These are phyloP conservation scores for Candida montana DNA, from an alignment of 805 yeast species.

Conservation along the genomic window DNA sequence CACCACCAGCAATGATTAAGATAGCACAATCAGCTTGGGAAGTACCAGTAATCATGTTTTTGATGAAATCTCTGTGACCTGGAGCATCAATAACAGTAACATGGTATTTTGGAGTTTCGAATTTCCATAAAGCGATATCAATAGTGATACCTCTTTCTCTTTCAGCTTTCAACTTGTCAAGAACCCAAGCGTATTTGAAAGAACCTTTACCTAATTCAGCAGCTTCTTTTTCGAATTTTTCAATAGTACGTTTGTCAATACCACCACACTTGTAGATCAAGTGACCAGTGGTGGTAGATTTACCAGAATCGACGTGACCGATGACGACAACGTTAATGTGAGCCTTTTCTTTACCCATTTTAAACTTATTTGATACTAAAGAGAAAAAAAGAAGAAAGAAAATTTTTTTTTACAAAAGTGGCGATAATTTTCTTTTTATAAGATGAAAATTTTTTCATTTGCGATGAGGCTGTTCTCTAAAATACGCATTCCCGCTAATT, in stretches of 20 bases:
- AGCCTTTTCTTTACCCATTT: conserved; percentile 26
- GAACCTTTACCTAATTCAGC: conserved; percentile 96
- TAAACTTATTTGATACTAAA: neutral
- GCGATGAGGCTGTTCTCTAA: neutral
- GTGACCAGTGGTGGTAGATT: conserved; percentile 99
- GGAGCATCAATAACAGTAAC: conserved; percentile 94
- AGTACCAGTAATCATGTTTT: conserved; percentile 94
- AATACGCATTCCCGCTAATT: neutral
- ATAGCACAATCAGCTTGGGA: conserved; percentile 94
- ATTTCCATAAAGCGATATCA: conserved; percentile 92
- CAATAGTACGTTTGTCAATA: conserved; percentile 96
- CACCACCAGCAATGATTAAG: conserved; percentile 88
- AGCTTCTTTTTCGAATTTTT: conserved; percentile 98
- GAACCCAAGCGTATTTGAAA: conserved; percentile 97
- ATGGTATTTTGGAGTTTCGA: conserved; percentile 91
- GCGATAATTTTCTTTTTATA: conserved; percentile 4
- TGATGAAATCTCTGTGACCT: conserved; percentile 96
- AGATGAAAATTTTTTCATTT: neutral
- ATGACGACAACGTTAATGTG: conserved; percentile 99
- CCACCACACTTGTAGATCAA: conserved; percentile 99
- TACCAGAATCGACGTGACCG: conserved; percentile 99
- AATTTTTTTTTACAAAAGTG: conserved; percentile 5
- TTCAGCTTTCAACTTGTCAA: conserved; percentile 94
- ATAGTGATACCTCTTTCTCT: conserved; percentile 98
- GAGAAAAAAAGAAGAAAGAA: conserved; percentile 9